Conservation (phyloP, 768 basidiomycete genomes). For the Trametes villosa region DNA sequence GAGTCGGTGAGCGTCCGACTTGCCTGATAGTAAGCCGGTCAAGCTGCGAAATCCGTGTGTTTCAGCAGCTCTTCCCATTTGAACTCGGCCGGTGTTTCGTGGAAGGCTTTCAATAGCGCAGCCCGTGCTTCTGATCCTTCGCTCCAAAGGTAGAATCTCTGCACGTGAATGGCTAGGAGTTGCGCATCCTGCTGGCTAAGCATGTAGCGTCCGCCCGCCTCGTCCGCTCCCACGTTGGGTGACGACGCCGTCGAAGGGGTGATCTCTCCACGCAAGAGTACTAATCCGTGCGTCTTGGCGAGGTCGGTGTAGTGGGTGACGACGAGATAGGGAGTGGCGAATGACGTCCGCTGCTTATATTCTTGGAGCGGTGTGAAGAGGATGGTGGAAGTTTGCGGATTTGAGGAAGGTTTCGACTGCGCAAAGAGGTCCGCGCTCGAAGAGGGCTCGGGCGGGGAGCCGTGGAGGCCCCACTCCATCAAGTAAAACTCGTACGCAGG, state of each 20-base stretch:
- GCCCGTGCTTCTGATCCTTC: slow-evolving; percentile 44
- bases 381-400: slow-evolving; percentile 70
- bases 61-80: slow-evolving; percentile 81
- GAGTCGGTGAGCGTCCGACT: background rate
- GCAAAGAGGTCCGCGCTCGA: slow-evolving; percentile 50
- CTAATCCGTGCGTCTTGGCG: slow-evolving; percentile 73
- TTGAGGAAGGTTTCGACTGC: slow-evolving; percentile 39
- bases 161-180: slow-evolving; percentile 74
- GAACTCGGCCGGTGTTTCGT: slow-evolving; percentile 78
- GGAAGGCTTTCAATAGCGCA: slow-evolving; percentile 68
- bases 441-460: slow-evolving; percentile 62
- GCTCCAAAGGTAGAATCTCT: slow-evolving; percentile 83
- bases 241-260: slow-evolving; percentile 66
- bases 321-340: slow-evolving; percentile 89
- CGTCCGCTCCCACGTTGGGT: slow-evolving; percentile 37
- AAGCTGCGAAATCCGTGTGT: slow-evolving; percentile 36
- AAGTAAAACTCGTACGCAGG: slow-evolving; percentile 79
- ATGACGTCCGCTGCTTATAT: slow-evolving; percentile 83
- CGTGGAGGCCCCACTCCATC: slow-evolving; percentile 90
- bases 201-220: slow-evolving; percentile 53
- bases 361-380: slow-evolving; percentile 94
- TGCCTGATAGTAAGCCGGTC: background rate
- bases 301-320: slow-evolving; percentile 93
- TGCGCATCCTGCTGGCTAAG: slow-evolving; percentile 85
- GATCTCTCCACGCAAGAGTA: slow-evolving; percentile 91